Percentiles rank a stretch among this genome's conserved stretches.
Evolutionary conservation across 371 early-diverging fungal genomes (phyloP).

Genomic region (Mucor indicus): DNA sequence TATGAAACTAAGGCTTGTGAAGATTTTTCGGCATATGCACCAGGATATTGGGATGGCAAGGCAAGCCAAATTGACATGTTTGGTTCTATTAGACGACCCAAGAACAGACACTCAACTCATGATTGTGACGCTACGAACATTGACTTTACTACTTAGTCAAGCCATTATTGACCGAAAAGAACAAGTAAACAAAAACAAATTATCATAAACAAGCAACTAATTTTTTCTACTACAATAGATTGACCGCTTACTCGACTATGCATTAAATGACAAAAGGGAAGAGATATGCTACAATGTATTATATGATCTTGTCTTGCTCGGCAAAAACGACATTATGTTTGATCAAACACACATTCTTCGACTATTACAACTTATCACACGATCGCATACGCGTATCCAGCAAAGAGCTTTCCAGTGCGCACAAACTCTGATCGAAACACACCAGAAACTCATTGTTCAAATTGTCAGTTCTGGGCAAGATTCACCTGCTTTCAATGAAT

Average conservation of each 20-base stretch:
- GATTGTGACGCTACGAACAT: slow-evolving; percentile 41
- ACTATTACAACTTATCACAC: slow-evolving; percentile 6
- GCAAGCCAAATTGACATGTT: slow-evolving; percentile 48
- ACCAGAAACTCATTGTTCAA: slow-evolving; percentile 16
- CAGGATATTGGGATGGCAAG: slow-evolving; percentile 52
- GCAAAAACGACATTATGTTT: slow-evolving; percentile 28
- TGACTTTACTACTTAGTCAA: slow-evolving; percentile 46
- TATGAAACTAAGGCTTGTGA: slow-evolving; percentile 40
- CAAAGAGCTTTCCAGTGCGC: slow-evolving; percentile 22
- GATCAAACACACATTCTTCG: slow-evolving; percentile 25
- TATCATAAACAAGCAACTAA: no score
- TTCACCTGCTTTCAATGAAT: background rate
- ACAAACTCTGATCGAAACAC: slow-evolving; percentile 14
- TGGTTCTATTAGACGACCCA: slow-evolving; percentile 38
- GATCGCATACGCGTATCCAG: slow-evolving; percentile 3
- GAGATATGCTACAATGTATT: slow-evolving; percentile 24
- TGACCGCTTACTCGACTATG: slow-evolving; percentile 34
- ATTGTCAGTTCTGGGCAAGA: background rate
- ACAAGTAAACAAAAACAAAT: slow-evolving; percentile 21
- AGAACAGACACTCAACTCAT: slow-evolving; percentile 37
- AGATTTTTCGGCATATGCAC: slow-evolving; percentile 62
- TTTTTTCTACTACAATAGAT: slow-evolving; percentile 16
- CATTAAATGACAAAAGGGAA: slow-evolving; percentile 28
- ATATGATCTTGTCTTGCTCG: slow-evolving; percentile 30
- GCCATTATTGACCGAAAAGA: slow-evolving; percentile 51